phyloP scores from a whole-genome alignment of 805 yeast genomes.

The Yarrowia sp. region DNA sequence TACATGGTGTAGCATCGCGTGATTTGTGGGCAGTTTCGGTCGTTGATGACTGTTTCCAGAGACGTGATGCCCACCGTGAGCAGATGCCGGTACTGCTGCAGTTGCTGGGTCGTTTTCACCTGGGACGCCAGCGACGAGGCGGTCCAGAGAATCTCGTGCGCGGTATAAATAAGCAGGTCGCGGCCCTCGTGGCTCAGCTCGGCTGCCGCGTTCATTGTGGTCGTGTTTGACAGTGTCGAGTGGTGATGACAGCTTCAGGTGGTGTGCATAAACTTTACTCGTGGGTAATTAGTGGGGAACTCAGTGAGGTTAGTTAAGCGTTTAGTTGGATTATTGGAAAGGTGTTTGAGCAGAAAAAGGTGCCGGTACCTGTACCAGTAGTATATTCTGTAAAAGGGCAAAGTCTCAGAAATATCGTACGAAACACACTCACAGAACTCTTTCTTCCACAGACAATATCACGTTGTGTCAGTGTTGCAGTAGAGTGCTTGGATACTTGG shows the following conservation, averaged over 20 bases:
- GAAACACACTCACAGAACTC: too few species aligned
- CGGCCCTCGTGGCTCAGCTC: conserved; percentile 25
- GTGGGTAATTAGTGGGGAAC: too few species aligned
- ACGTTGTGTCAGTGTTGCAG: too few species aligned
- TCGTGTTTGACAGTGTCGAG: neutral
- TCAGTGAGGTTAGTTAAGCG: too few species aligned
- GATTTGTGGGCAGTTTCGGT: conserved; percentile 33
- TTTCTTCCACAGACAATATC: too few species aligned
- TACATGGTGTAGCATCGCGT: conserved; percentile 29
- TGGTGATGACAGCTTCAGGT: neutral
- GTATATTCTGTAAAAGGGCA: too few species aligned
- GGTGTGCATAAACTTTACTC: too few species aligned
- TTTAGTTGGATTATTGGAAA: too few species aligned
- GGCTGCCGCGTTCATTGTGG: conserved; percentile 7
- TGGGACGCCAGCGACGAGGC: conserved; percentile 29
- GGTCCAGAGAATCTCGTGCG: conserved; percentile 31
- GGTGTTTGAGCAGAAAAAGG: too few species aligned
- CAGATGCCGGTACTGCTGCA: conserved; percentile 28
- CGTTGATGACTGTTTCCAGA: conserved; percentile 34
- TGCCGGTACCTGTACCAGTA: too few species aligned
- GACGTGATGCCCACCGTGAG: conserved; percentile 28
- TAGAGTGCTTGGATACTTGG: too few species aligned
- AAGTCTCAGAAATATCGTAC: too few species aligned
- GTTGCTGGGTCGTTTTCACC: conserved; percentile 22
- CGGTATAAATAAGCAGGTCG: conserved; percentile 24